Percentiles rank a stretch among this genome's conserved stretches.
Evolutionary conservation across 805 yeast species (phyloP).

Genomic region (Suhomyces prunicola): DNA sequence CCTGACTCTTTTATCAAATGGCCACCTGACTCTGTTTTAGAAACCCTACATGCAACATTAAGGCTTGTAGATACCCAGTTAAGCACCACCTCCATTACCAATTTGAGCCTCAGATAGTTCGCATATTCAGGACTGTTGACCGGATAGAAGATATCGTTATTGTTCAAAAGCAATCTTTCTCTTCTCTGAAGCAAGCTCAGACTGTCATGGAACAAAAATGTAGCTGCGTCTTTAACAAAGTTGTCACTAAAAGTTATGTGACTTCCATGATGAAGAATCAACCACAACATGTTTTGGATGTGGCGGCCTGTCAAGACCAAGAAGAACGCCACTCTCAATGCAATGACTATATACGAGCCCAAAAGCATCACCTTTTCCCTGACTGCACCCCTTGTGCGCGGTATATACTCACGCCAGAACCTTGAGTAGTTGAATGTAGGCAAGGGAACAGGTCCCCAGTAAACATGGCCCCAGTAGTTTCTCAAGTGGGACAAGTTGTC

Average conservation of each 20-base stretch:
- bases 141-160: constrained; percentile 8
- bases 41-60: neutral
- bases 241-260: constrained; percentile 28
- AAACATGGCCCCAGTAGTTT: constrained; percentile 7
- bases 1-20: neutral
- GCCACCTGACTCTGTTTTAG: neutral
- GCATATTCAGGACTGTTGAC: neutral
- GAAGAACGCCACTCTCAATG: constrained; percentile 15
- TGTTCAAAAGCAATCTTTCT: constrained; percentile 6
- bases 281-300: constrained; percentile 15
- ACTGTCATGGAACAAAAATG: constrained; percentile 22
- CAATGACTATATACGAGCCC: neutral
- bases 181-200: constrained; percentile 12
- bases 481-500: neutral
- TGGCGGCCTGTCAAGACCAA: neutral
- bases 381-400: neutral
- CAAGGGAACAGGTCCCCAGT: constrained; percentile 5
- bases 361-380: neutral
- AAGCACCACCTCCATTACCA: neutral
- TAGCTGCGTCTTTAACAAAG: constrained; percentile 25
- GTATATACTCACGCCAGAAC: constrained; percentile 14
- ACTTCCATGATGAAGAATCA: constrained; percentile 24
- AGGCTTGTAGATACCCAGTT: constrained; percentile 4
- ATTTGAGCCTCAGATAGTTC: neutral
- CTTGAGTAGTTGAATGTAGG: constrained; percentile 15